A percentile compares a stretch with the other conserved stretches of the same genome.
Evolutionary conservation across 306 rosid genomes (phyloP).

Genomic region (Dryas drummondii): DNA sequence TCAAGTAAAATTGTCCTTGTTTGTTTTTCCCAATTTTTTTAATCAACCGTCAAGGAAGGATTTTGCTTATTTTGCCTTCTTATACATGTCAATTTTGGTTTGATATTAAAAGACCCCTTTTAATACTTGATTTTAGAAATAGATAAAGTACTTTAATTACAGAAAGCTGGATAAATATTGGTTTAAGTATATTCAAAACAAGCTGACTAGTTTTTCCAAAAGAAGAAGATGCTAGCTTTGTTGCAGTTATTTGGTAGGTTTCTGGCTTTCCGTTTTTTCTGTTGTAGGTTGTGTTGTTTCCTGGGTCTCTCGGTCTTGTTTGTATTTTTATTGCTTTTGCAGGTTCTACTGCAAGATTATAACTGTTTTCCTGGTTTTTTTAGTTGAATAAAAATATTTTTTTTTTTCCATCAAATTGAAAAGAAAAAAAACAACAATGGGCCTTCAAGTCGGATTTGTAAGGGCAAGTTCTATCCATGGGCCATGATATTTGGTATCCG

Average conservation of each 20-base stretch:
- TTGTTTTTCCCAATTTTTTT: neutral
- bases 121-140: neutral
- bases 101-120: neutral
- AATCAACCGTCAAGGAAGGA: neutral
- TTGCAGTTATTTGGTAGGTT: neutral
- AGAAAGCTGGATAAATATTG: neutral
- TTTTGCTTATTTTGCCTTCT: neutral
- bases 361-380: too few relatives aligned
- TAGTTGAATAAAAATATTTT: too few relatives aligned
- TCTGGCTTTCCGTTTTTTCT: neutral
- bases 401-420: too few relatives aligned
- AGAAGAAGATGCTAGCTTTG: neutral
- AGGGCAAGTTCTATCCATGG: too few relatives aligned
- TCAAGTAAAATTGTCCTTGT: neutral
- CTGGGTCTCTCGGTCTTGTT: too few relatives aligned
- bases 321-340: too few relatives aligned
- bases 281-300: neutral
- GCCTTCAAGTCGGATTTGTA: too few relatives aligned
- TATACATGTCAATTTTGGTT: neutral
- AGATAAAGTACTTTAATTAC: neutral
- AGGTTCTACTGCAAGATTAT: too few relatives aligned
- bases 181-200: neutral
- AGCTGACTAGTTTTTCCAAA: neutral
- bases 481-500: too few relatives aligned
- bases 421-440: too few relatives aligned